Base-by-base conservation (phyloP, 495 filamentous ascomycete genomes). In the Podospora conica region DNA sequence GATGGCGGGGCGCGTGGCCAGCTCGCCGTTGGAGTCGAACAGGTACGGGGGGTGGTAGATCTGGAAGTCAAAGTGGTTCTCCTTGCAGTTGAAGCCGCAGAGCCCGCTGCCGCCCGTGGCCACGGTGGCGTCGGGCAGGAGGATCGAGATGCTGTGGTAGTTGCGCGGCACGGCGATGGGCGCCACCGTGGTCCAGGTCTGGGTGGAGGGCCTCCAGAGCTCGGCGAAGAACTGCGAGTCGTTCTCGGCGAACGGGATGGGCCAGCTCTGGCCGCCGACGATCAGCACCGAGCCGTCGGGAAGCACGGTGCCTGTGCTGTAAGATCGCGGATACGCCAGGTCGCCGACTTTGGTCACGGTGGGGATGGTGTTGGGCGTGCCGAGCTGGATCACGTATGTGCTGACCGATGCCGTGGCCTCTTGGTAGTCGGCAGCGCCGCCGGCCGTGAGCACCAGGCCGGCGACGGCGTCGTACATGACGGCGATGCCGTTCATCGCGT, bases 391-490 rank as follows among this genome's bases (percentile, higher is more conserved):
- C 54, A 8, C 28, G 28, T 21, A 58, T 24, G 58, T 55, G 53
- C 58, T 57, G 53, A 27, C 58, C 25, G 62, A 48, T 11, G 62
- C 24, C 5, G 40, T 5, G 54, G 54, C 58, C 8, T 48, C 58
- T 20, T 64, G 62, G 54, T 58, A 64, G 55, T 64, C 58, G 27
- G 62, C 54, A 8, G 62, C 62, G 55, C 62, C 62, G 55, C 91
- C 90, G 0, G 88, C 91, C 4, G 87, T 82, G 55, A 94, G 83
- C 65, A 92, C 79, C n/a, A 81, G 76, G 60, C 86, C 80, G 22
- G 72, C 72, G 21, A 70, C 71, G 40, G 85, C 78, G 58, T 84
- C 83, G 60, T 92, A 53, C 62, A 64, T 64, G 62, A 64, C 62
- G 58, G 82, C 82, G 76, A 11, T 21, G 31, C 66, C 66, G 60